These are phyloP conservation scores for Rubroboletus pulcherrimus DNA, from an alignment of 768 basidiomycete genomes.

Conservation along the genomic window DNA sequence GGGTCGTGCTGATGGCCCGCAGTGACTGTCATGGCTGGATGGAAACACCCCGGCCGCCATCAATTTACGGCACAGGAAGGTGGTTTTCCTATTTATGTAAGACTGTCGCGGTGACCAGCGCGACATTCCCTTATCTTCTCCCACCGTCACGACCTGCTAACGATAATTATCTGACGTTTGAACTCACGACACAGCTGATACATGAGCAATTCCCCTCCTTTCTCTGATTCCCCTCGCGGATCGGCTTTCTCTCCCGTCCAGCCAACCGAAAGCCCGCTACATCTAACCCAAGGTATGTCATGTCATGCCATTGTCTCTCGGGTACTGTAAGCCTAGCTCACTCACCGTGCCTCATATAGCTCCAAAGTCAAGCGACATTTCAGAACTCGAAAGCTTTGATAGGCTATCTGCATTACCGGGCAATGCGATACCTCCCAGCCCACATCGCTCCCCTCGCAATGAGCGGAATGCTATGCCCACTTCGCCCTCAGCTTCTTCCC, in stretches of 20 bases:
- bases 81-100: slow-evolving; percentile 15
- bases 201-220: slow-evolving; percentile 20
- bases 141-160: slow-evolving; percentile 10
- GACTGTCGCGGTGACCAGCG: neutral
- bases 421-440: slow-evolving; percentile 32
- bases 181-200: slow-evolving; percentile 2
- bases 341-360: slow-evolving; percentile 5
- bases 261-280: neutral
- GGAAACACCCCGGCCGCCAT: neutral
- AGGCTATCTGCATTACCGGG: slow-evolving; percentile 40
- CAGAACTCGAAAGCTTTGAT: slow-evolving; percentile 41
- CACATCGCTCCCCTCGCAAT: slow-evolving; percentile 32
- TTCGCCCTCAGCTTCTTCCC: slow-evolving; percentile 41
- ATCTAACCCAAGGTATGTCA: slow-evolving; percentile 11
- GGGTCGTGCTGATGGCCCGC: neutral
- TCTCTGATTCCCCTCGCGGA: slow-evolving; percentile 19
- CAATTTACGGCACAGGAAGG: slow-evolving; percentile 23
- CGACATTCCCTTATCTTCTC: neutral
- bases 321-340: neutral
- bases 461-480: slow-evolving; percentile 37
- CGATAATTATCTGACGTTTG: slow-evolving; percentile 5
- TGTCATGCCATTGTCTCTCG: neutral
- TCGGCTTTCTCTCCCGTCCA: slow-evolving; percentile 6
- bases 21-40: neutral
- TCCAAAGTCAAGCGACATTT: slow-evolving; percentile 9